Conservation (phyloP, 164 flowering plant genomes). For the Berberis thunbergii region DNA sequence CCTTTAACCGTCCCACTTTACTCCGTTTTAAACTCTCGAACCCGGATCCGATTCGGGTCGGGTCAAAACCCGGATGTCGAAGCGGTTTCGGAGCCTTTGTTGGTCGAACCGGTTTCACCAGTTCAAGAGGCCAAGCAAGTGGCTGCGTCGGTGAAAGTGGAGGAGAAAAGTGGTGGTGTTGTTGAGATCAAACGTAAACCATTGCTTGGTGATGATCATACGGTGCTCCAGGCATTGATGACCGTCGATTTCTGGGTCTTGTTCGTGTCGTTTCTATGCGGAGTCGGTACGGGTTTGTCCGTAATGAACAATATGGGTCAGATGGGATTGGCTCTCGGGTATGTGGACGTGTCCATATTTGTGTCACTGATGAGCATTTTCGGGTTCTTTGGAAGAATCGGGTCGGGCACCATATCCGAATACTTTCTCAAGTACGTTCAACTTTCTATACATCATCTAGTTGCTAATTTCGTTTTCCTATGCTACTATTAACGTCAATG, state of each 20-base stretch:
- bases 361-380: constrained; percentile 76
- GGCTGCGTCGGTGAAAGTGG: not conserved
- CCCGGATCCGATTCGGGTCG: constrained; percentile 9
- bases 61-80: constrained; percentile 26
- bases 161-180: not conserved
- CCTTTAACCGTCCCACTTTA: constrained; percentile 50
- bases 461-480: not conserved
- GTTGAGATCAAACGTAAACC: constrained; percentile 24
- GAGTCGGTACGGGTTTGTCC: constrained; percentile 87
- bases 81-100: constrained; percentile 29
- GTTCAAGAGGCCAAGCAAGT: constrained; percentile 7
- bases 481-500: too few species aligned
- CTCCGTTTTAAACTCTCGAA: constrained; percentile 10
- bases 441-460: not conserved
- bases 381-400: constrained; percentile 84
- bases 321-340: constrained; percentile 81
- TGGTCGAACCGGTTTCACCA: constrained; percentile 9
- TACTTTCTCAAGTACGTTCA: constrained; percentile 59
- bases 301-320: constrained; percentile 93
- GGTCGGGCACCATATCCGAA: constrained; percentile 67
- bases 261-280: constrained; percentile 74
- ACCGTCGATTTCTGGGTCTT: constrained; percentile 76
- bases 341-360: constrained; percentile 69
- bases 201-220: constrained; percentile 78
- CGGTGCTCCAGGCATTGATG: constrained; percentile 50